Evolutionary conservation across 75 land plant genomes (phyloP), one percentile per base, ranked within the genome.

Genomic region (Adiantum capillusveneris): DNA sequence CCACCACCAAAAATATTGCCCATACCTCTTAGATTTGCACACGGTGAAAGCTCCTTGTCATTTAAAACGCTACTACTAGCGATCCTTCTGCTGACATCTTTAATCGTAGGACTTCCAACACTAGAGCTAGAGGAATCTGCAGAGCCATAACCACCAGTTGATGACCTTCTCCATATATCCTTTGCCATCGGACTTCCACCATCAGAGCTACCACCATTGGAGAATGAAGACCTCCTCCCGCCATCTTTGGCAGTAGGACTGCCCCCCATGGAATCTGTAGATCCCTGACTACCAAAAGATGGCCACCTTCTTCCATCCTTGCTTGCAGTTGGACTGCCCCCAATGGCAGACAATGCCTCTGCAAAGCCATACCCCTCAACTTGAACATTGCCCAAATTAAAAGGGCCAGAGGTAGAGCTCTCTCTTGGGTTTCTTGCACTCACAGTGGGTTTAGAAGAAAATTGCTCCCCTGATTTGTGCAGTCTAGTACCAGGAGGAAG

Each of bases 251-350:
- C 50, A 46, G 50, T 18, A 46, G 50, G 22, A 21, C 22, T 21
- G 22, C 22, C 6, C 18, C 22, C 50, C 5, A 21, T 21, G 22
- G 50, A 18, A 14, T 18, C 18, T 5, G 50, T 46, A 2, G 22
- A 46, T 3, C 22, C 50, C 17, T n/a, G 22, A 46, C 50, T 46
- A 2, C 50, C 50, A 46, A 21, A 18, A 46, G 50, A 46, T 17
- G 50, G 22, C 50, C 50, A 46, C 14, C 50, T 46, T n/a, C 50
- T n/a, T n/a, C 50, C 50, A 21, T 21, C 50, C 18, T 46, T 46
- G 17, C 50, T 6, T 2, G 50, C 22, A 2, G 2, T 46, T 17
- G 50, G 22, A 14, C 50, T 46, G 50, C 50, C 22, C 6, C 50
- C 22, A 14, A 46, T 46, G 17, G 50, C 18, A 18, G 50, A 46